These are phyloP conservation scores for Cercospora berteroae DNA, from an alignment of 2,329 filamentous ascomycete species.

Conservation along the genomic window DNA sequence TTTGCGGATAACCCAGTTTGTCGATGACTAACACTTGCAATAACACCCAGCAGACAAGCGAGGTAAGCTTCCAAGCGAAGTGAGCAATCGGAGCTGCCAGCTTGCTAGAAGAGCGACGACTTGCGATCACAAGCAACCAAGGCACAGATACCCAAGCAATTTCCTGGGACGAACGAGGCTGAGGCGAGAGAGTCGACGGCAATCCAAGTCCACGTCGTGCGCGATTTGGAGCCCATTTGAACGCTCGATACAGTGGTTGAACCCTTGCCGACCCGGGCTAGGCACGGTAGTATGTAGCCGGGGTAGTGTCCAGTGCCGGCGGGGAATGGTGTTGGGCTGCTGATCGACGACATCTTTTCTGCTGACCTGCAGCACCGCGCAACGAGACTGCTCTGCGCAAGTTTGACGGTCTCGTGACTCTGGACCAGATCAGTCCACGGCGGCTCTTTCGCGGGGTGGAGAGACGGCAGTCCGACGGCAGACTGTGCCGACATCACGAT, in stretches of 20 bases:
- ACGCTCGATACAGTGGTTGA: neutral
- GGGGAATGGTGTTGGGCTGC: neutral
- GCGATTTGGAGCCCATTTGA: neutral
- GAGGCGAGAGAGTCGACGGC: neutral
- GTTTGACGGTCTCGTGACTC: neutral
- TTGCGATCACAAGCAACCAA: neutral
- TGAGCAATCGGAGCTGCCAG: neutral
- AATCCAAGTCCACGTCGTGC: neutral
- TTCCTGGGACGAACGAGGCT: neutral
- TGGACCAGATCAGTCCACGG: neutral
- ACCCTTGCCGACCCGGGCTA: too few relatives aligned
- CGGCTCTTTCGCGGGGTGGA: neutral
- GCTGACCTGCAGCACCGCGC: neutral
- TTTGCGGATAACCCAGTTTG: neutral
- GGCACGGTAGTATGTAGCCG: neutral
- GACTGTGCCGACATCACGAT: neutral
- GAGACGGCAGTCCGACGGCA: neutral
- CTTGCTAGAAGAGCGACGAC: neutral
- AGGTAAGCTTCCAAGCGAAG: neutral
- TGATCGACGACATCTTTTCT: neutral
- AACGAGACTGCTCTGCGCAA: neutral
- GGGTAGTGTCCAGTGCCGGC: neutral
- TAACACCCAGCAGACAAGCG: neutral
- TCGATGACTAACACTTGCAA: neutral
- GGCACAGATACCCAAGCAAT: neutral